Conservation (phyloP, 202 grass and related monocot species). For the Eragrostis tef region DNA sequence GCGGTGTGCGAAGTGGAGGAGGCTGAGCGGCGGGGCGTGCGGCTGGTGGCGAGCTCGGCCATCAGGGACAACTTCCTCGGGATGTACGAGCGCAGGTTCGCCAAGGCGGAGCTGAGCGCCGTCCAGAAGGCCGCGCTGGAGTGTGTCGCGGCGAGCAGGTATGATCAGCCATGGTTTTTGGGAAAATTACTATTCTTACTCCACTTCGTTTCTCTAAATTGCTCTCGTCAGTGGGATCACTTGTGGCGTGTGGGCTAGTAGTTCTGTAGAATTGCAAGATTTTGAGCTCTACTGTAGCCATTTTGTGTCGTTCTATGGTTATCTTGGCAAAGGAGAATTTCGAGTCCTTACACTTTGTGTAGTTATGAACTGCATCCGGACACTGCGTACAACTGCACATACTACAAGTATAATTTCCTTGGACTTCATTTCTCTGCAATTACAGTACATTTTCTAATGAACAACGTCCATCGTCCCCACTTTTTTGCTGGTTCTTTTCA, state of each 20-base stretch:
- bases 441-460: not conserved
- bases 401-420: not conserved
- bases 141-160: conserved; percentile 77
- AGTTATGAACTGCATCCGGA: not conserved
- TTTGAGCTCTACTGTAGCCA: not conserved
- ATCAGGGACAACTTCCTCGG: conserved; percentile 85
- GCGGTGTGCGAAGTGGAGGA: conserved; percentile 58
- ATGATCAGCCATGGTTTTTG: conserved; percentile 14
- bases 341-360: not conserved
- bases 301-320: not conserved
- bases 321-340: not conserved
- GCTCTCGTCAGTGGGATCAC: not conserved
- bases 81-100: conserved; percentile 75
- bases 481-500: not conserved
- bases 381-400: not conserved
- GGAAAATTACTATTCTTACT: not conserved
- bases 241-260: not conserved
- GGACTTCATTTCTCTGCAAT: conserved; percentile 5
- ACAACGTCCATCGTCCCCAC: not conserved
- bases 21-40: conserved; percentile 60
- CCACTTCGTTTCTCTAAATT: not conserved
- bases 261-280: conserved; percentile 28
- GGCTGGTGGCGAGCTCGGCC: conserved; percentile 58
- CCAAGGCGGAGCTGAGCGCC: conserved; percentile 62
- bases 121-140: conserved; percentile 67